Evolutionary conservation across 2,329 filamentous ascomycete species (phyloP).

Genomic region (Hypomyces perniciosus): DNA sequence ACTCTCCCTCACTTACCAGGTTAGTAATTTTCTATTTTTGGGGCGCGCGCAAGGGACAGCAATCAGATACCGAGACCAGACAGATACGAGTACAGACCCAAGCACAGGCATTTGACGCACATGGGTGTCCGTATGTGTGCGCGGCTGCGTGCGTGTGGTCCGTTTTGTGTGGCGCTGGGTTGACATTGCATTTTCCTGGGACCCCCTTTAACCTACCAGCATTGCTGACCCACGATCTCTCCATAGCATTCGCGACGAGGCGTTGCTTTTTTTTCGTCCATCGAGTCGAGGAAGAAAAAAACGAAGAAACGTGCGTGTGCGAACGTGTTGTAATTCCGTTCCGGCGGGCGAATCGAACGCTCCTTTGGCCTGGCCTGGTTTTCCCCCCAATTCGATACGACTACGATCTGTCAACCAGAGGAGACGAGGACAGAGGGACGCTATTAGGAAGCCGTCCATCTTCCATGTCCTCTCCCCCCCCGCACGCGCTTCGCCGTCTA

Average conservation of each 20-base stretch:
- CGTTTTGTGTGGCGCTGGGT: slow-evolving; percentile 2
- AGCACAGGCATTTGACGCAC: not conserved
- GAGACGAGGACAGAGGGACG: not conserved
- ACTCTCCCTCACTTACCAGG: no score
- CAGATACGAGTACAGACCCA: not conserved
- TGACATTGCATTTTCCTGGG: not conserved
- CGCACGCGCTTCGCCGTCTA: slow-evolving; percentile 7
- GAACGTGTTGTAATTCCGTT: slow-evolving; percentile 11
- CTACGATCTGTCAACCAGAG: not conserved
- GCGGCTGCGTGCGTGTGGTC: not conserved
- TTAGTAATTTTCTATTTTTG: no score
- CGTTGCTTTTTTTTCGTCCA: no score
- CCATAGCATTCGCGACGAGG: not conserved
- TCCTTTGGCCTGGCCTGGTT: not conserved
- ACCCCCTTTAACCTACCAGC: slow-evolving; percentile 1
- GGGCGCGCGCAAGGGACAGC: not conserved
- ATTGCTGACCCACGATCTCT: not conserved
- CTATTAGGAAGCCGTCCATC: not conserved
- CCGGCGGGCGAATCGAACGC: slow-evolving; percentile 6
- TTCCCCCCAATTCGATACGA: not conserved
- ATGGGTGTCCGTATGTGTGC: not conserved
- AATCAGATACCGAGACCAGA: not conserved
- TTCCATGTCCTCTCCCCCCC: slow-evolving; percentile 3
- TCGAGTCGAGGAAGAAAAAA: not conserved
- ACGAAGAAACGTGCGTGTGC: not conserved